Evolutionary conservation across 495 filamentous ascomycete species (phyloP), one percentile per base, ranked within the genome.

Genomic region (Echria macrotheca): DNA sequence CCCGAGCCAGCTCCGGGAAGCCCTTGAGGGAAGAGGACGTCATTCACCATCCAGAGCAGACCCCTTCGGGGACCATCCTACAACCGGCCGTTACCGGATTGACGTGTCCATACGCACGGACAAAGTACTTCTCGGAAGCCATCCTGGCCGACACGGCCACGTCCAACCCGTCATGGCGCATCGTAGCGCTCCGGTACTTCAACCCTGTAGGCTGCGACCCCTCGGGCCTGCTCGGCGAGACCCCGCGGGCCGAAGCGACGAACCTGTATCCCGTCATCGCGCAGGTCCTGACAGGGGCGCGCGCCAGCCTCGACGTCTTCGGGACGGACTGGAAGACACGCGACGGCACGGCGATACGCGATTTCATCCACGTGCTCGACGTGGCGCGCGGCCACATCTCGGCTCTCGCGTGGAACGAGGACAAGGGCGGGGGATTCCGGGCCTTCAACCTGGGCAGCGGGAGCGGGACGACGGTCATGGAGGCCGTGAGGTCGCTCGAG

Each of bases 291-390:
- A 76, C 74, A 0, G 81, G 81, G 6, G 62, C 69, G 24, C 73
- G 73, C 49, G 55, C 68, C 0, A 70, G 70, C 23, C 63, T 85
- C 21, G 66, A 75, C 33, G 76, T 84, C 54, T 85, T 82, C 45
- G 82, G 82, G 42, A 72, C 71, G 2, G 78, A 85, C 47, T 85
- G 79, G 76, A 69, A 80, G 29, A 84, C 82, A 1, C 72, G 73
- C 42, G 83, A 87, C 53, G 83, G 83, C 36, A 89, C 85, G 24
- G 85, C 86, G 49, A 83, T 87, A 57, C 79, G 84, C 38, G 84
- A 87, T 64, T 87, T 84, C 69, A 83, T 83, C 47, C 72, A 75
- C 50, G 72, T 75, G 26, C 61, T 68, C n/a, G 84, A 88, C 60
- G 72, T 88, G 15, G 84, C 81, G 29, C 66, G 75, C 40, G 82